These are phyloP conservation scores for Clonostachys rosea DNA, from an alignment of 2,329 filamentous ascomycete species.

Conservation along the genomic window DNA sequence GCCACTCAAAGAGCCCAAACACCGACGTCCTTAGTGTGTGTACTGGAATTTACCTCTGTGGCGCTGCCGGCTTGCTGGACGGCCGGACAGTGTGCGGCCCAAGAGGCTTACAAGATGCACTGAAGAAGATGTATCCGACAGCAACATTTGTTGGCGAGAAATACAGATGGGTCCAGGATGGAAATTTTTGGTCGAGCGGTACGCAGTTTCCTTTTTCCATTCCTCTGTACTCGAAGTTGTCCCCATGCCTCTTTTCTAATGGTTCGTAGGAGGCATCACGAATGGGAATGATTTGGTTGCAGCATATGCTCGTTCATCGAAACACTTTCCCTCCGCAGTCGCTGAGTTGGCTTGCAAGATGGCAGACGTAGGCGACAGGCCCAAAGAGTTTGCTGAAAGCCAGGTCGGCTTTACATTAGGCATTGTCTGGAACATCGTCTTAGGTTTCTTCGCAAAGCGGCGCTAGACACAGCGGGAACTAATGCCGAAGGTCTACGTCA, in stretches of 20 bases:
- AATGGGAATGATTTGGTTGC: conserved; percentile 52
- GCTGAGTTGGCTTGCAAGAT: conserved; percentile 36
- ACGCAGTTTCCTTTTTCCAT: not conserved
- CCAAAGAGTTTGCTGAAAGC: conserved; percentile 33
- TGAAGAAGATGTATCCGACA: conserved; percentile 29
- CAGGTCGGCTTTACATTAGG: conserved; percentile 22
- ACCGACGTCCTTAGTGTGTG: conserved; percentile 48
- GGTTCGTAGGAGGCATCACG: conserved; percentile 38
- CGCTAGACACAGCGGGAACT: no score
- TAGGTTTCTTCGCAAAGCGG: no score
- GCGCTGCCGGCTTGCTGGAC: conserved; percentile 40
- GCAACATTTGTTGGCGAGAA: conserved; percentile 37
- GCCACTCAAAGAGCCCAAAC: conserved; percentile 25
- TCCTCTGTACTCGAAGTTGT: no score
- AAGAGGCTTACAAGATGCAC: conserved; percentile 30
- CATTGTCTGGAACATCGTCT: conserved; percentile 25
- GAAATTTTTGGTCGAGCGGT: conserved; percentile 52
- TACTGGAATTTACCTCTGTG: conserved; percentile 43
- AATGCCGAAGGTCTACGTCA: no score
- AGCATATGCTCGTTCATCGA: conserved; percentile 39
- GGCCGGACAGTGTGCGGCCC: conserved; percentile 42
- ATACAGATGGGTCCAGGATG: conserved; percentile 45
- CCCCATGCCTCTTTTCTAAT: no score
- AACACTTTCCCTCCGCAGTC: conserved; percentile 33
- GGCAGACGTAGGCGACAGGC: conserved; percentile 44